These are phyloP conservation scores for Myriangium duriaei DNA, from an alignment of 2,329 filamentous ascomycete species.

Conservation along the genomic window DNA sequence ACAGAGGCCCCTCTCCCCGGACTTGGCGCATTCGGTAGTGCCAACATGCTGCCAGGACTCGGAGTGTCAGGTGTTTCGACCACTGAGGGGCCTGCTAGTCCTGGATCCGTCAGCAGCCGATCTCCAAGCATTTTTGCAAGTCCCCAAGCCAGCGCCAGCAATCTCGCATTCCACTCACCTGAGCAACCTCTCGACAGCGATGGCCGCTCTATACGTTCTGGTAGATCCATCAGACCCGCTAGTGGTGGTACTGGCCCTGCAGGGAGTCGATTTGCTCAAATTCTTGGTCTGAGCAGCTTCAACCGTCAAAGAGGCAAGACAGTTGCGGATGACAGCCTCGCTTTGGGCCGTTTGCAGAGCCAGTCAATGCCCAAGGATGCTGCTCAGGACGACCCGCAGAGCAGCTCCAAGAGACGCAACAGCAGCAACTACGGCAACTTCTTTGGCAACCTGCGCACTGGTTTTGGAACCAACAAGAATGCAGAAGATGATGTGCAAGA, in stretches of 20 bases:
- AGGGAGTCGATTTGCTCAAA: constrained; percentile 41
- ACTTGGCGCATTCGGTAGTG: constrained; percentile 25
- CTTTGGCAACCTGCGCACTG: constrained; percentile 31
- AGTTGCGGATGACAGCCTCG: constrained; percentile 47
- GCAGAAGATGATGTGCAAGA: constrained; percentile 13
- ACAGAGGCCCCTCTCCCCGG: constrained; percentile 19
- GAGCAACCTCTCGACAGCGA: constrained; percentile 33
- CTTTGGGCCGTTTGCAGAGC: constrained; percentile 58
- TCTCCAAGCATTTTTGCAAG: constrained; percentile 36
- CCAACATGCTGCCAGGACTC: constrained; percentile 27
- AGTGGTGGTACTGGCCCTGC: constrained; percentile 25
- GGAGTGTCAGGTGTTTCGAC: constrained; percentile 14
- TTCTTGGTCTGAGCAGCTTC: constrained; percentile 45
- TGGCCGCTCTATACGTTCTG: constrained; percentile 35
- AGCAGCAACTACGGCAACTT: constrained; percentile 37
- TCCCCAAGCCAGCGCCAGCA: constrained; percentile 33
- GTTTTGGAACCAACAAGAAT: constrained; percentile 5
- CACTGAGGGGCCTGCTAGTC: constrained; percentile 28
- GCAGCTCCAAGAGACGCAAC: constrained; percentile 31
- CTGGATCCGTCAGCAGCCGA: constrained; percentile 29
- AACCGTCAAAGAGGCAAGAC: constrained; percentile 52
- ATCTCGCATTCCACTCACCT: constrained; percentile 35
- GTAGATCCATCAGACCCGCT: constrained; percentile 37
- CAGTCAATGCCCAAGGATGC: constrained; percentile 56
- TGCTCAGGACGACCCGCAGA: background rate